A percentile compares a stretch with the other conserved stretches of the same genome.
Conservation (phyloP, 2,329 filamentous ascomycete genomes). For the Ophiostoma australiae region DNA sequence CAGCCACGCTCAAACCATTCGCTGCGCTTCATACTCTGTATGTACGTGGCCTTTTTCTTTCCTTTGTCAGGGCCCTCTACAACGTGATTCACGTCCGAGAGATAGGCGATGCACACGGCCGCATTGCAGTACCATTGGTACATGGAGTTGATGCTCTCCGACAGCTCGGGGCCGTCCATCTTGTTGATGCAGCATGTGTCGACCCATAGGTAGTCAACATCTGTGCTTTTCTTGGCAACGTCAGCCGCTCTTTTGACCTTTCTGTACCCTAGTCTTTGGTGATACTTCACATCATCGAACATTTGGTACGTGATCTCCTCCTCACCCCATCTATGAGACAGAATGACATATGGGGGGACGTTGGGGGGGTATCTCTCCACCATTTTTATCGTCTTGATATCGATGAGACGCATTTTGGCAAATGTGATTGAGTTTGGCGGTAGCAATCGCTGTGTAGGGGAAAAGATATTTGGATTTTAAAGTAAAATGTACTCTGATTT, state of each 20-base stretch:
- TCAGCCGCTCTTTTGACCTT: not conserved
- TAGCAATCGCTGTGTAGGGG: not conserved
- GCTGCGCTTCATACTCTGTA: not conserved
- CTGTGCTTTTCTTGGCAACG: not conserved
- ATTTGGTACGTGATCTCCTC: conserved; percentile 22
- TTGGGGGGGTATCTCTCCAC: conserved; percentile 23
- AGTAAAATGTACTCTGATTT: not conserved
- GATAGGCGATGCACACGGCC: conserved; percentile 24
- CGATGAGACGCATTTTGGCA: conserved; percentile 6
- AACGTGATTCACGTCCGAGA: conserved; percentile 17
- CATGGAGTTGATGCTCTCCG: conserved; percentile 29
- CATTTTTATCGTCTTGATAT: conserved; percentile 13
- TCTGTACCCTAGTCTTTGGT: not conserved
- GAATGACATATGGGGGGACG: conserved; percentile 27
- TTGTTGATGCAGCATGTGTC: conserved; percentile 31
- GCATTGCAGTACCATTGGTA: conserved; percentile 26
- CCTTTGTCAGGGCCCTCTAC: not conserved
- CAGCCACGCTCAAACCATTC: conserved; percentile 44
- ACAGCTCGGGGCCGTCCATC: conserved; percentile 24
- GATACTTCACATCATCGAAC: not conserved
- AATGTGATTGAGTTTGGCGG: not conserved
- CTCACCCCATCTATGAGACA: conserved; percentile 27
- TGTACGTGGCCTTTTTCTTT: not conserved
- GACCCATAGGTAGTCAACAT: conserved; percentile 25
- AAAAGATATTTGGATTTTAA: not conserved